Evolutionary conservation across 2,329 filamentous ascomycete species (phyloP).

Genomic region (Fusarium siculi): DNA sequence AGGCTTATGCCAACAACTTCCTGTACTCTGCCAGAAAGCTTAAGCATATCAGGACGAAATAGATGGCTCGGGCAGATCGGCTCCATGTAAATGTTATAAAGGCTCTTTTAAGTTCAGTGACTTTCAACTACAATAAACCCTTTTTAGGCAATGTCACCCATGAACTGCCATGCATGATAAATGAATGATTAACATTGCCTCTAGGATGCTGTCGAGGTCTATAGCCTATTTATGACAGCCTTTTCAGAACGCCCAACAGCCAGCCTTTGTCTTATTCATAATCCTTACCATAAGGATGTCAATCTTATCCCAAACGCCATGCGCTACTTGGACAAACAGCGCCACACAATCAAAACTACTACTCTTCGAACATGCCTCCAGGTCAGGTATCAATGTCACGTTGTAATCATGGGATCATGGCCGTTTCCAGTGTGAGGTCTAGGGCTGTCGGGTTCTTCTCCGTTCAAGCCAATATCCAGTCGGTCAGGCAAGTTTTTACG

Average conservation of each 20-base stretch:
- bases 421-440: slow-evolving; percentile 52
- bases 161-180: neutral
- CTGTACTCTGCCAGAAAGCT: slow-evolving; percentile 85
- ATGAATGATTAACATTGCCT: neutral
- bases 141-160: neutral
- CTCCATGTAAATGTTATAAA: slow-evolving; percentile 44
- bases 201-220: neutral
- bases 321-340: slow-evolving; percentile 17
- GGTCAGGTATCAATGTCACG: slow-evolving; percentile 46
- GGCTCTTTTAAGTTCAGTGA: slow-evolving; percentile 24
- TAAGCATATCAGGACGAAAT: slow-evolving; percentile 87
- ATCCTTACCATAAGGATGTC: slow-evolving; percentile 24
- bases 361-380: slow-evolving; percentile 15
- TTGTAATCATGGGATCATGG: slow-evolving; percentile 64
- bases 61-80: slow-evolving; percentile 47
- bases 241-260: slow-evolving; percentile 29
- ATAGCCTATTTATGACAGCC: neutral
- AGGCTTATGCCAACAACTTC: slow-evolving; percentile 97
- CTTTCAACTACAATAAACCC: neutral
- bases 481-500: slow-evolving; percentile 47
- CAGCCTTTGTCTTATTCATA: slow-evolving; percentile 21
- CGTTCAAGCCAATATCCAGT: slow-evolving; percentile 52
- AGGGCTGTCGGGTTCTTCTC: slow-evolving; percentile 49
- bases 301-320: slow-evolving; percentile 39
- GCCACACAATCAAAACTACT: slow-evolving; percentile 30